Evolutionary conservation across 192 early-diverging fungal species (phyloP).

Genomic region (Gaertneriomyces sp.): DNA sequence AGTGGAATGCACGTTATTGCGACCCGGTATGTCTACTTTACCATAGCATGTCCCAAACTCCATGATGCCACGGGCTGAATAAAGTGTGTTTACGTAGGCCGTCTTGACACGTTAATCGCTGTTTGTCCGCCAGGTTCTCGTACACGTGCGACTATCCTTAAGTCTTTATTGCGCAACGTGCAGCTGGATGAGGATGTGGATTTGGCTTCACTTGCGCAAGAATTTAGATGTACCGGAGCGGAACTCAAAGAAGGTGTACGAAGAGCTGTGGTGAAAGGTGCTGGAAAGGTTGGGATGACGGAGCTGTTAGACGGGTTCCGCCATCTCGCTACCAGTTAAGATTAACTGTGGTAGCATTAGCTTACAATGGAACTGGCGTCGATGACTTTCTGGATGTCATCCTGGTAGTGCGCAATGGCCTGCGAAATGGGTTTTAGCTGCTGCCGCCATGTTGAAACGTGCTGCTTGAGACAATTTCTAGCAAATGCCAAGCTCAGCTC

Average conservation of each 20-base stretch:
- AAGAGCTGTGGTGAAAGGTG: slow-evolving; percentile 33
- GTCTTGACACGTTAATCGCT: slow-evolving; percentile 74
- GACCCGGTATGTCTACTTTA: slow-evolving; percentile 54
- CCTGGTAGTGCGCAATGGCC: too few relatives aligned
- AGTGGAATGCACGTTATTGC: slow-evolving; percentile 72
- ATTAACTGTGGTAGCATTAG: too few relatives aligned
- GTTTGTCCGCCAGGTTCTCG: slow-evolving; percentile 58
- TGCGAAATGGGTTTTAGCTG: too few relatives aligned
- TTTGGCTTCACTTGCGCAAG: slow-evolving; percentile 38
- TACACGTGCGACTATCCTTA: slow-evolving; percentile 66
- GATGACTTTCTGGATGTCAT: too few relatives aligned
- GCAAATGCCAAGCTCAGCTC: too few relatives aligned
- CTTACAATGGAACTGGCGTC: too few relatives aligned
- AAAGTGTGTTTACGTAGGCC: slow-evolving; percentile 39
- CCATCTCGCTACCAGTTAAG: too few relatives aligned
- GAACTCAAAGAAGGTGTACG: slow-evolving; percentile 63
- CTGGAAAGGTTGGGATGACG: too few relatives aligned
- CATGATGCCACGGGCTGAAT: background rate
- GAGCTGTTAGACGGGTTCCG: too few relatives aligned
- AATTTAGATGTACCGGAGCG: slow-evolving; percentile 61
- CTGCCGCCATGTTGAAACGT: too few relatives aligned
- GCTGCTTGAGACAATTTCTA: too few relatives aligned
- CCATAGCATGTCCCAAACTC: background rate
- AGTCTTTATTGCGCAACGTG: slow-evolving; percentile 40
- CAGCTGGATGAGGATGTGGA: slow-evolving; percentile 34